These are phyloP conservation scores for Hypomyces perniciosus DNA, from an alignment of 2,329 filamentous ascomycete genomes.

Conservation along the genomic window DNA sequence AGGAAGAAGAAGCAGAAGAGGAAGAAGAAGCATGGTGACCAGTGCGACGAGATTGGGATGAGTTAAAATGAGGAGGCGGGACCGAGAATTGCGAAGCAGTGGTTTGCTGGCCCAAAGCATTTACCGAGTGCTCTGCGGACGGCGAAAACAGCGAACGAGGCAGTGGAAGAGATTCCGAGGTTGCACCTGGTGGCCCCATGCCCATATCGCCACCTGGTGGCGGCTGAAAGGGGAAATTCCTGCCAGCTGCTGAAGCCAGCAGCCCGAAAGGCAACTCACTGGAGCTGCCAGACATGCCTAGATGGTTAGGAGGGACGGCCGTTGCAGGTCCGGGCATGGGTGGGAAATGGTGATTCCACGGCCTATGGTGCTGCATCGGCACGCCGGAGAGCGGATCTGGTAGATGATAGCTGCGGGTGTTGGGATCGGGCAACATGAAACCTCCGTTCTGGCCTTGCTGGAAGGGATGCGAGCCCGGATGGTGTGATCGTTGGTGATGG, in stretches of 20 bases:
- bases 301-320: background rate
- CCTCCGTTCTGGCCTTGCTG: constrained; percentile 16
- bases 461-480: constrained; percentile 17
- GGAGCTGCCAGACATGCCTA: background rate
- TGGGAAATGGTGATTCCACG: constrained; percentile 1
- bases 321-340: background rate
- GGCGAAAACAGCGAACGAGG: constrained; percentile 16
- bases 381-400: constrained; percentile 13
- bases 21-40: background rate
- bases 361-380: background rate
- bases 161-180: constrained; percentile 19
- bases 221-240: background rate
- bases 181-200: constrained; percentile 14
- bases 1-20: background rate
- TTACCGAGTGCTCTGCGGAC: constrained; percentile 15
- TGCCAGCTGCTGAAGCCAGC: background rate
- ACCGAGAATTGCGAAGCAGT: constrained; percentile 14
- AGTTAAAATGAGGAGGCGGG: constrained; percentile 13
- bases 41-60: constrained; percentile 7
- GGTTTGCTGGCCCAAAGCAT: constrained; percentile 14
- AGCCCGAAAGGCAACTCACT: background rate
- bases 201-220: constrained; percentile 2
- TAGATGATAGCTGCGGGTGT: constrained; percentile 12
- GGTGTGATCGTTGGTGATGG: constrained; percentile 15
- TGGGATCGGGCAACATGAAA: constrained; percentile 20